phyloP scores from a whole-genome alignment of 2,329 filamentous ascomycete genomes.

The Apiospora rasikravindrae region DNA sequence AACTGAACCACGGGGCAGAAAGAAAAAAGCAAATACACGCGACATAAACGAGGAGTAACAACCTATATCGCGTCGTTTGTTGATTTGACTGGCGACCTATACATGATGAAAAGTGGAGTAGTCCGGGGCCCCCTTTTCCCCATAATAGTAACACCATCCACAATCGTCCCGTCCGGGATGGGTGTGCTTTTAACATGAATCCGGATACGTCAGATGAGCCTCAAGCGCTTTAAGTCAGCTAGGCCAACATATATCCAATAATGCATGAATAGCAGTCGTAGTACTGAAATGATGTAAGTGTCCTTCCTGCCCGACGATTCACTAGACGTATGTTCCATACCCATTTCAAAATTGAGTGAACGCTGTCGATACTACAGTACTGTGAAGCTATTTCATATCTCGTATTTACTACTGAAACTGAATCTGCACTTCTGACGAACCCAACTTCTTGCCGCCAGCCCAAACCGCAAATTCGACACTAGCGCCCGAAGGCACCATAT shows the following conservation, averaged over 20 bases:
- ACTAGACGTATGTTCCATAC: too few species aligned
- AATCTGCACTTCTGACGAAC: background rate
- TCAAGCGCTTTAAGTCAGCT: too few species aligned
- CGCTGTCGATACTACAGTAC: background rate
- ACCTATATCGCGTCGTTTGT: background rate
- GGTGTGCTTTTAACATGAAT: too few species aligned
- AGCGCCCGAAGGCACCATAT: conserved; percentile 15
- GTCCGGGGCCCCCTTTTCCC: background rate
- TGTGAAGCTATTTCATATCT: too few species aligned
- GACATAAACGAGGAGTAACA: background rate
- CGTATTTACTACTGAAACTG: background rate
- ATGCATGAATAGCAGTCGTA: too few species aligned
- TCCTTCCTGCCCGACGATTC: too few species aligned
- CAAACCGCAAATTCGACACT: background rate
- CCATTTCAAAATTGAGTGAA: too few species aligned
- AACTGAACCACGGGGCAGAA: background rate
- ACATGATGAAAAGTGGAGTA: background rate
- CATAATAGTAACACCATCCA: background rate
- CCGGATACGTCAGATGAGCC: too few species aligned
- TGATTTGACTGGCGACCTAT: background rate
- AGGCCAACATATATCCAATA: too few species aligned
- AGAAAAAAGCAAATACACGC: background rate
- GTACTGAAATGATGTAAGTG: too few species aligned
- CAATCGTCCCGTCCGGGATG: too few species aligned
- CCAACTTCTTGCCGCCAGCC: background rate